phyloP scores from a whole-genome alignment of 345 rosid genomes.

The Eucalyptus microcorys region DNA sequence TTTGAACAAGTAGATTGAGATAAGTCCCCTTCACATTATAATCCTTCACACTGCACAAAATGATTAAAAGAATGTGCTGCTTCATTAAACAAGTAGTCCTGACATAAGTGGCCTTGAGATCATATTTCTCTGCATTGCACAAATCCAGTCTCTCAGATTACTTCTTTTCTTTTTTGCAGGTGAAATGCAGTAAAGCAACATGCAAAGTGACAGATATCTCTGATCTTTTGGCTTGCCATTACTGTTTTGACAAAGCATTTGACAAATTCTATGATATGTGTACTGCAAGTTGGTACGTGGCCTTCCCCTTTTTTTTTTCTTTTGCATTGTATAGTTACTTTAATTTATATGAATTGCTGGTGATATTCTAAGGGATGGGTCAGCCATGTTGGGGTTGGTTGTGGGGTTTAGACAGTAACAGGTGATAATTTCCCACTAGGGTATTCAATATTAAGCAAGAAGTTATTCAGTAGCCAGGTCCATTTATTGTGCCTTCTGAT shows the following conservation, averaged over 20 bases:
- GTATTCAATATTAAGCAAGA: not conserved
- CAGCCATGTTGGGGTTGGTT: not conserved
- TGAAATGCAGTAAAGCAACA: slow-evolving; percentile 69
- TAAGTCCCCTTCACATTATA: not conserved
- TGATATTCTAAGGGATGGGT: not conserved
- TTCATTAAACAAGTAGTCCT: not conserved
- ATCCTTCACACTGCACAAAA: not conserved
- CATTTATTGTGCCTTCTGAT: not conserved
- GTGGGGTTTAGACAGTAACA: not conserved
- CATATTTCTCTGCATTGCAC: not conserved
- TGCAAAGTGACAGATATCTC: slow-evolving; percentile 51
- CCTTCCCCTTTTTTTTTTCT: not conserved
- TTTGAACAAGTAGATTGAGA: not conserved
- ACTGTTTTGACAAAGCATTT: slow-evolving; percentile 56
- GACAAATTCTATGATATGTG: slow-evolving; percentile 66
- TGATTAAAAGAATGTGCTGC: not conserved
- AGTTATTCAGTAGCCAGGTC: not conserved
- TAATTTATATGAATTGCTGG: not conserved
- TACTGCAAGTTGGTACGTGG: slow-evolving; percentile 52
- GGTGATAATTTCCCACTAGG: not conserved
- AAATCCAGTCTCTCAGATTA: not conserved
- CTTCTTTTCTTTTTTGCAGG: slow-evolving; percentile 10
- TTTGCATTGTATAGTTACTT: not conserved
- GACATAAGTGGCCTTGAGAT: not conserved
- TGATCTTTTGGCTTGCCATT: slow-evolving; percentile 59